Evolutionary conservation across 441 rosid genomes (phyloP).

Genomic region (Hura crepitans): DNA sequence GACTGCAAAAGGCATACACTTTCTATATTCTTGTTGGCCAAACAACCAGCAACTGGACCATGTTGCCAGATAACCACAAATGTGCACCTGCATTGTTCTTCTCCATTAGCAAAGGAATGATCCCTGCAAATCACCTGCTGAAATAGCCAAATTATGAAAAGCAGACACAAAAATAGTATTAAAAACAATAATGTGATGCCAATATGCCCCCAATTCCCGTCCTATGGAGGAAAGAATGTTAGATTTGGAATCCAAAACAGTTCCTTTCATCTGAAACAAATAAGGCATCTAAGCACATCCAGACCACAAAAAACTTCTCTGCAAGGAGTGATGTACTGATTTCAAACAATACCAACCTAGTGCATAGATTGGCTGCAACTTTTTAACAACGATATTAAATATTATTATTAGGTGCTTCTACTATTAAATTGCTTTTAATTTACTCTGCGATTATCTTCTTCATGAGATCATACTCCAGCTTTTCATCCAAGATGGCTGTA

Average conservation of each 20-base stretch:
- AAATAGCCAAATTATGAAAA: background rate
- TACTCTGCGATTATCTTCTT: no score
- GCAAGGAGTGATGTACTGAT: background rate
- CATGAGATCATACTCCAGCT: no score
- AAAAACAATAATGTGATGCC: background rate
- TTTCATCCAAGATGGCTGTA: no score
- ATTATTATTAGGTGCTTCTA: no score
- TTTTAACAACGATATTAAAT: background rate
- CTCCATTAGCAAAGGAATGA: conserved; percentile 35
- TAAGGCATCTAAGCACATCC: background rate
- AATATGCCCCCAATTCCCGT: background rate
- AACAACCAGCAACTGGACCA: conserved; percentile 33
- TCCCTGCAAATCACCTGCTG: conserved; percentile 30
- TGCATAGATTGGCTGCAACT: background rate
- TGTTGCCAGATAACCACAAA: conserved; percentile 43
- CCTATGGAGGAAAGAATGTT: background rate
- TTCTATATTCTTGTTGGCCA: conserved; percentile 33
- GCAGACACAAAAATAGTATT: background rate
- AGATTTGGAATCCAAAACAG: background rate
- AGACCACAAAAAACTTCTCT: background rate
- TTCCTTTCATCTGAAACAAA: background rate
- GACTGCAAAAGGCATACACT: conserved; percentile 35
- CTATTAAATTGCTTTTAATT: no score
- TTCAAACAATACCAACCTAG: background rate
- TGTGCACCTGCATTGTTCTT: conserved; percentile 40